Conservation (phyloP, 2,329 filamentous ascomycete genomes). For the Coniochaeta sp. region DNA sequence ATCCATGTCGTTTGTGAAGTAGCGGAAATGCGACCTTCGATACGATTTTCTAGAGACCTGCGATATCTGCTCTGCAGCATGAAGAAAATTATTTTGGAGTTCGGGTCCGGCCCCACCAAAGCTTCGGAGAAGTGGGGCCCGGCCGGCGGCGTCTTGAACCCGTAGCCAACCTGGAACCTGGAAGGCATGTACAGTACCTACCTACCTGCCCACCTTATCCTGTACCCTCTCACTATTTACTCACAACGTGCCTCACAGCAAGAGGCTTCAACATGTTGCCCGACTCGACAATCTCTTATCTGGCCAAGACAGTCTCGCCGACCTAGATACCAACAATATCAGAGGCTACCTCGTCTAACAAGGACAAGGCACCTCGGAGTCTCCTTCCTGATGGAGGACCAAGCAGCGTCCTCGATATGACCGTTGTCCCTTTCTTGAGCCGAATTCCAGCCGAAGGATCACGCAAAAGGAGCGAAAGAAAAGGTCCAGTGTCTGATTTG, state of each 20-base stretch:
- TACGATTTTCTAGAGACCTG: too few relatives aligned
- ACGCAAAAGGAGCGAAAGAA: not conserved
- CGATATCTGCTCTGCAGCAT: not conserved
- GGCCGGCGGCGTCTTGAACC: not conserved
- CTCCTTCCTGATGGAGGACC: not conserved
- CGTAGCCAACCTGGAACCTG: too few relatives aligned
- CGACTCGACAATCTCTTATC: not conserved
- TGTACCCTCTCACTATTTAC: too few relatives aligned
- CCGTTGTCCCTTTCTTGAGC: not conserved
- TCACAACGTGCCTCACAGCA: not conserved
- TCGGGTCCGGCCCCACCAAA: not conserved
- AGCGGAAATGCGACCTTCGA: not conserved
- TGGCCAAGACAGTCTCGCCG: not conserved
- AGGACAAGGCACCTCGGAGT: not conserved
- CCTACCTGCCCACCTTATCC: not conserved
- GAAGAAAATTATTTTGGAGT: not conserved
- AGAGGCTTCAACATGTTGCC: not conserved
- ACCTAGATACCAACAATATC: not conserved
- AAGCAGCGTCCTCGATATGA: not conserved
- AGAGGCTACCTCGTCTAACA: too few relatives aligned
- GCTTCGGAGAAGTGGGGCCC: not conserved
- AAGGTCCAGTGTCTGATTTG: not conserved
- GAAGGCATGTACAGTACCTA: too few relatives aligned
- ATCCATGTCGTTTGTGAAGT: slow-evolving; percentile 45
- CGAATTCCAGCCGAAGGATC: not conserved